phyloP scores from a whole-genome alignment of 148 eudicot genomes.

The Bassia scoparia region DNA sequence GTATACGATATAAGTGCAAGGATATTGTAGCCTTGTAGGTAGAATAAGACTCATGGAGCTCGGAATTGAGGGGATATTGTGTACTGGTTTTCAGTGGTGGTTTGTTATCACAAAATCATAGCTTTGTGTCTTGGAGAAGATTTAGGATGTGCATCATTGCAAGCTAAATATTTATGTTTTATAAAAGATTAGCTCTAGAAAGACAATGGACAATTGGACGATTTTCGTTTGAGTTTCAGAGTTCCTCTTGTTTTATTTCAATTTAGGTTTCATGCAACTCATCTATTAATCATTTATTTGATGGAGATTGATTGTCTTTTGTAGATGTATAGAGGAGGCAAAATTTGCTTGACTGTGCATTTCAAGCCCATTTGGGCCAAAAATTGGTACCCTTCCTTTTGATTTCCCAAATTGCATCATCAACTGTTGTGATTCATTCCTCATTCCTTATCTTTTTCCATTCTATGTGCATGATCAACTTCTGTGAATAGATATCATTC shows the following conservation, averaged over 20 bases:
- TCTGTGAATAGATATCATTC: no score
- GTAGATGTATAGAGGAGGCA: slow-evolving; percentile 98
- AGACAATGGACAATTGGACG: neutral
- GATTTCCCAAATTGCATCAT: neutral
- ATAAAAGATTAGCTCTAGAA: neutral
- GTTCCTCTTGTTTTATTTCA: no score
- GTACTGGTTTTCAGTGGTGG: neutral
- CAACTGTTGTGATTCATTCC: no score
- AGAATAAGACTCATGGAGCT: neutral
- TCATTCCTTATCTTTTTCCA: no score
- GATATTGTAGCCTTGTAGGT: no score
- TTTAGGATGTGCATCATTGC: neutral
- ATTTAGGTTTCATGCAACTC: no score
- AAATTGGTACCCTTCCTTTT: slow-evolving; percentile 45
- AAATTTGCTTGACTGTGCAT: slow-evolving; percentile 96
- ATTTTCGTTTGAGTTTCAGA: neutral
- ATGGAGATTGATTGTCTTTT: no score
- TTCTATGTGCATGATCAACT: no score
- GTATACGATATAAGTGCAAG: no score
- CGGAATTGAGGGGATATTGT: neutral
- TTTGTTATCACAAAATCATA: neutral
- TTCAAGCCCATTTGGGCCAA: slow-evolving; percentile 90
- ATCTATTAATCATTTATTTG: no score
- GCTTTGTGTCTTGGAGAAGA: neutral
- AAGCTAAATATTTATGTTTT: neutral